Percentiles rank a stretch among this genome's conserved stretches.
phyloP scores from a whole-genome alignment of 495 filamentous ascomycete genomes.

The Neurospora africana region DNA sequence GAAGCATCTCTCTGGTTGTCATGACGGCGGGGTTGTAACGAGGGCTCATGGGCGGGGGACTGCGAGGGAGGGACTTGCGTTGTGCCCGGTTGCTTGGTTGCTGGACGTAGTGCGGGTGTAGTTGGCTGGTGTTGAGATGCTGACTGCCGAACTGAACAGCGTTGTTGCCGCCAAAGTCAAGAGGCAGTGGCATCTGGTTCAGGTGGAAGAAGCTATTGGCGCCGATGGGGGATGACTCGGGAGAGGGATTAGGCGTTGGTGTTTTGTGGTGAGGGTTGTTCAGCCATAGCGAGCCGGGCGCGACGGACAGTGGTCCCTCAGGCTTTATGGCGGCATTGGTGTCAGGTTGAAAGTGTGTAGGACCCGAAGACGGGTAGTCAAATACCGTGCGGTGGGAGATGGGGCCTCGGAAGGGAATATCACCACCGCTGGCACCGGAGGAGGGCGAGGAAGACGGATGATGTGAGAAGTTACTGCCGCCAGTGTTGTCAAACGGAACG shows the following conservation, averaged over 20 bases:
- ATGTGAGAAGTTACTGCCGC: neutral
- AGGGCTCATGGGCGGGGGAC: neutral
- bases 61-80: neutral
- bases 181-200: neutral
- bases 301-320: neutral
- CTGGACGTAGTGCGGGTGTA: neutral
- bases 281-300: neutral
- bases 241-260: neutral
- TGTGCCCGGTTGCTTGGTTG: neutral
- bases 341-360: neutral
- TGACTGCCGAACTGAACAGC: neutral
- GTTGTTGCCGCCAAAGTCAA: neutral
- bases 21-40: neutral
- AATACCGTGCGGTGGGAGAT: neutral
- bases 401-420: neutral
- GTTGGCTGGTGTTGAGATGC: neutral
- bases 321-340: neutral
- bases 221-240: neutral
- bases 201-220: neutral
- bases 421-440: neutral
- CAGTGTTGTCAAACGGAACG: neutral
- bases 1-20: neutral
- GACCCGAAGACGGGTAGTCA: neutral
- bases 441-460: neutral
- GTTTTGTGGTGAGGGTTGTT: neutral